phyloP scores from a whole-genome alignment of 805 yeast genomes.

The Nakazawaea holstii region DNA sequence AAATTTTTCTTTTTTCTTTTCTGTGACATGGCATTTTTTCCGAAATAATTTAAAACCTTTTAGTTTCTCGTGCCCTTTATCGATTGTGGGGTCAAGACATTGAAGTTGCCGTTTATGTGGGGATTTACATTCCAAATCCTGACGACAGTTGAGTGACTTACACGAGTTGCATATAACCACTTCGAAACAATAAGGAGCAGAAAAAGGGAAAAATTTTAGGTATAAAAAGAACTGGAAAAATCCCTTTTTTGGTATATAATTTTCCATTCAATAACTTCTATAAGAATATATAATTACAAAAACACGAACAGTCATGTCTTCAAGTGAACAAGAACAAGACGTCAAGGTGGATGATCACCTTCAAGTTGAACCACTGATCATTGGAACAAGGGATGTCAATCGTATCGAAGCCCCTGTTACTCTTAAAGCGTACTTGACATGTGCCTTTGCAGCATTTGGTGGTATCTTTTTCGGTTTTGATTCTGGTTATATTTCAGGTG shows the following conservation, averaged over 20 bases:
- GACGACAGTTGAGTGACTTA: no score
- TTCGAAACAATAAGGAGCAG: no score
- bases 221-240: neutral
- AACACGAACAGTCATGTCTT: neutral
- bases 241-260: neutral
- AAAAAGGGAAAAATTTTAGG: neutral
- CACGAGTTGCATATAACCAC: no score
- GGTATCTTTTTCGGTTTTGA: slow-evolving; percentile 67
- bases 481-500: slow-evolving; percentile 64
- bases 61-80: no score
- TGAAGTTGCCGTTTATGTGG: no score
- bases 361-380: neutral
- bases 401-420: slow-evolving; percentile 33
- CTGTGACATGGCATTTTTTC: no score
- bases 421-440: slow-evolving; percentile 28
- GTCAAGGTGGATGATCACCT: neutral
- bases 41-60: no score
- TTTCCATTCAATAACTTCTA: neutral
- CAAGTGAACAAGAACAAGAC: slow-evolving; percentile 8
- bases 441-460: slow-evolving; percentile 63
- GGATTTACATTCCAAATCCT: no score
- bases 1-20: no score
- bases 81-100: no score
- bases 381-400: slow-evolving; percentile 16
- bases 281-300: neutral